Base-by-base conservation (phyloP, 129 eudicot genomes). In the Gnaphalium uliginosum region DNA sequence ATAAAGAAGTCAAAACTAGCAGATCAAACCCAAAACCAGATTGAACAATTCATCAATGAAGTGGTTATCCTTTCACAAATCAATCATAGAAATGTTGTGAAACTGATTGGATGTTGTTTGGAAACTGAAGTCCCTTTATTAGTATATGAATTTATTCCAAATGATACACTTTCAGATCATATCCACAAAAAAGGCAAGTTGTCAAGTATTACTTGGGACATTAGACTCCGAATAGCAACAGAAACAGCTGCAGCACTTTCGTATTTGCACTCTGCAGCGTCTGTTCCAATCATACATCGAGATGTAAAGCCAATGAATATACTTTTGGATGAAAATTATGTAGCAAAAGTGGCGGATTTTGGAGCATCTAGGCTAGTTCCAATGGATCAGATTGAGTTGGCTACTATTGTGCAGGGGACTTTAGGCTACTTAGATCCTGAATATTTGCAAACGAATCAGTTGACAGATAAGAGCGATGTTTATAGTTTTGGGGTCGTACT, bases 261-360 rank as follows among this genome's bases (percentile, higher is more conserved):
- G 2, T 86, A 86, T 48, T 46, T 86, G 17, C 90, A 86, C 66
- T 72, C 89, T n/a, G 83, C 83, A 7, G 81, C 85, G 26, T 77
- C 82, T 10, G 60, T 81, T 71, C 85, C 90, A 8, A 80, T 83
- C 68, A 81, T 83, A 37, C 90, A 86, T 58, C 58, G 87, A 57
- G 87, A 83, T 53, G 63, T 86, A 13, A 86, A 86, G 63, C 79
- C 87, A 8, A 73, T 51, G 22, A 86, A 86, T 41, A 86, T 86
- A 32, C 87, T 86, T 19, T 43, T 86, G 56, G 90, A 86, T 53
- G 68, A 80, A 1, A 74, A 33, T 14, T 86, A 73, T 64, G 79
- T 81, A 17, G 90, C 90, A 25, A 86, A 83, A 81, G 87, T 86
- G 32, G 73, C 90, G 8, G 90, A 86, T 83, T 86, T 86, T 61